These are phyloP conservation scores for Medicago ruthenica DNA, from an alignment of 306 rosid species.

Conservation along the genomic window DNA sequence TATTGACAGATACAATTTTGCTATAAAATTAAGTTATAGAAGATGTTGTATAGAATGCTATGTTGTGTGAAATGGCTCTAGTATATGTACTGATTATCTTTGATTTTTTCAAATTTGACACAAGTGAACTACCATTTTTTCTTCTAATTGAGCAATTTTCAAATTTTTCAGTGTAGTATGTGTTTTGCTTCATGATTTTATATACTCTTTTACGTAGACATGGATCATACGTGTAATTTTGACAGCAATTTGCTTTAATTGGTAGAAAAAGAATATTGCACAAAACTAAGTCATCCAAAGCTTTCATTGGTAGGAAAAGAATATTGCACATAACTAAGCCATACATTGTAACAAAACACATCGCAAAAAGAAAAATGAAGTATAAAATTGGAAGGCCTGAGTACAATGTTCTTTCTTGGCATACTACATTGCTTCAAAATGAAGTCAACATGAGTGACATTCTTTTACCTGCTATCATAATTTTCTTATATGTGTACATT, in stretches of 20 bases:
- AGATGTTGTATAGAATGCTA: neutral
- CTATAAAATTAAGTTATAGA: neutral
- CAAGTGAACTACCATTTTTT: neutral
- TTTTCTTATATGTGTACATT: slow-evolving; percentile 19
- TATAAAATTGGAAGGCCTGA: slow-evolving; percentile 21
- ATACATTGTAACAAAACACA: neutral
- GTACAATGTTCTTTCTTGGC: slow-evolving; percentile 21
- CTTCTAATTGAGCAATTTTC: slow-evolving; percentile 11
- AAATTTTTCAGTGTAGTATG: neutral
- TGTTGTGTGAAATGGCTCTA: neutral
- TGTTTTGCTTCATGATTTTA: slow-evolving; percentile 13
- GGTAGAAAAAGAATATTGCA: neutral
- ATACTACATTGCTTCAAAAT: neutral
- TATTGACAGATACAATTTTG: neutral
- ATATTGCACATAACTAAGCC: slow-evolving; percentile 8
- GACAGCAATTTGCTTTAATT: neutral
- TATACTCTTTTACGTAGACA: slow-evolving; percentile 7
- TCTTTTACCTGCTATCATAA: slow-evolving; percentile 16
- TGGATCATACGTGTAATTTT: slow-evolving; percentile 12
- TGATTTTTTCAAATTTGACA: neutral
- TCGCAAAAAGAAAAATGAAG: slow-evolving; percentile 4
- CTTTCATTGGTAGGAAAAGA: neutral
- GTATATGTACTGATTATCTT: neutral
- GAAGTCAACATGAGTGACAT: neutral
- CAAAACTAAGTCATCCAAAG: neutral